Percentiles rank a stretch among this genome's conserved stretches.
Evolutionary conservation across 306 rosid species (phyloP).

Genomic region (Fragaria vesca): DNA sequence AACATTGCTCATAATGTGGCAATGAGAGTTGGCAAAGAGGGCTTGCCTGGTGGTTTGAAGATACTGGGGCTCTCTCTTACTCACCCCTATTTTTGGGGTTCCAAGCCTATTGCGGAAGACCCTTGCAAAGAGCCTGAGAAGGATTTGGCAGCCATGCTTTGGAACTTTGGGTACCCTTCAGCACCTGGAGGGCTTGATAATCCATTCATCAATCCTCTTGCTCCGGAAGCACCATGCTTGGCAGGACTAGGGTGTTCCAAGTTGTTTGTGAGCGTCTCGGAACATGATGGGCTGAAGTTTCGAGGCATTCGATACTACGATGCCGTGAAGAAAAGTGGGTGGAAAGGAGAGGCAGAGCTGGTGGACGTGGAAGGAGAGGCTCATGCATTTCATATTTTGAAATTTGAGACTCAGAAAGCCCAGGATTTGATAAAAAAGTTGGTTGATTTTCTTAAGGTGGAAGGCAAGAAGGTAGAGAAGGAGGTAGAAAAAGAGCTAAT

Average conservation of each 20-base stretch:
- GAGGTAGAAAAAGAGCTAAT: constrained; percentile 42
- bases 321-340: constrained; percentile 13
- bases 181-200: constrained; percentile 36
- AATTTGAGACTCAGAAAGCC: constrained; percentile 2
- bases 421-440: background rate
- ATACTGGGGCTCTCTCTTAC: constrained; percentile 28
- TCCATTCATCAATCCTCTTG: constrained; percentile 44
- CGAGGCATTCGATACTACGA: constrained; percentile 17
- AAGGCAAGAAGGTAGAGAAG: constrained; percentile 9
- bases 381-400: constrained; percentile 22
- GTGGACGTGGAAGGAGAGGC: constrained; percentile 23
- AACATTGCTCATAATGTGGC: constrained; percentile 37
- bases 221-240: constrained; percentile 37
- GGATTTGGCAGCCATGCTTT: constrained; percentile 3
- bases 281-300: constrained; percentile 35
- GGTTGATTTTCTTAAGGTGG: background rate
- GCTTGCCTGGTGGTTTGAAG: constrained; percentile 31
- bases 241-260: constrained; percentile 31
- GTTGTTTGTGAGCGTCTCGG: constrained; percentile 38
- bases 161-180: constrained; percentile 38
- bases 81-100: constrained; percentile 38
- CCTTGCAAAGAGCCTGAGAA: constrained; percentile 3
- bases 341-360: constrained; percentile 27
- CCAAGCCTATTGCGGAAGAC: constrained; percentile 33
- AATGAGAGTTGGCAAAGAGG: constrained; percentile 42